Evolutionary conservation across 805 yeast species (phyloP).

Genomic region (Candida nemodendra): DNA sequence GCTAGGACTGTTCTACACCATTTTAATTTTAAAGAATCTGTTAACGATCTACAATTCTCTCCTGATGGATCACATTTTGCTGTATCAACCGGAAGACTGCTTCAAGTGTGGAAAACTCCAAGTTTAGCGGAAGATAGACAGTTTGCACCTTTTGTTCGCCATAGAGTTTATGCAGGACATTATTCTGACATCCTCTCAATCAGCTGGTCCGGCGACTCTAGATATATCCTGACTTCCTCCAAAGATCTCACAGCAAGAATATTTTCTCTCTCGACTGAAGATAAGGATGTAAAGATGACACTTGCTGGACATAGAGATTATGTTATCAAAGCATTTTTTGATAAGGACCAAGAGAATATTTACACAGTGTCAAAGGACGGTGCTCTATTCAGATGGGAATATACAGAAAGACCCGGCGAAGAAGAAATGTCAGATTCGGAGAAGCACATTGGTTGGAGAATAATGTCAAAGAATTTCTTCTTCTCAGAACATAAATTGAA

Average conservation of each 20-base stretch:
- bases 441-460: slow-evolving; percentile 70
- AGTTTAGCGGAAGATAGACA: slow-evolving; percentile 77
- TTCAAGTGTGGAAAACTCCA: slow-evolving; percentile 95
- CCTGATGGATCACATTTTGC: slow-evolving; percentile 90
- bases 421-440: slow-evolving; percentile 45
- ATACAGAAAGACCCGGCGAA: slow-evolving; percentile 54
- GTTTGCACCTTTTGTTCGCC: slow-evolving; percentile 93
- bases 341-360: slow-evolving; percentile 81
- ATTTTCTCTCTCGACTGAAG: slow-evolving; percentile 71
- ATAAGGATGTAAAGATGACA: slow-evolving; percentile 75
- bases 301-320: slow-evolving; percentile 91
- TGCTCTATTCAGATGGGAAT: slow-evolving; percentile 91
- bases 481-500: slow-evolving; percentile 68
- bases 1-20: slow-evolving; percentile 87
- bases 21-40: slow-evolving; percentile 84
- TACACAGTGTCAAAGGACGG: slow-evolving; percentile 95
- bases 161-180: slow-evolving; percentile 90
- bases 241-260: slow-evolving; percentile 88
- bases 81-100: slow-evolving; percentile 72
- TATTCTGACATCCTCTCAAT: slow-evolving; percentile 74
- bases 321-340: slow-evolving; percentile 84
- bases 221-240: slow-evolving; percentile 82
- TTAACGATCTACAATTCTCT: slow-evolving; percentile 73
- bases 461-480: slow-evolving; percentile 73
- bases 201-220: slow-evolving; percentile 88